Evolutionary conservation across 2,329 filamentous ascomycete species (phyloP), one percentile per base, ranked within the genome.

Genomic region (Aspergillus sp.): DNA sequence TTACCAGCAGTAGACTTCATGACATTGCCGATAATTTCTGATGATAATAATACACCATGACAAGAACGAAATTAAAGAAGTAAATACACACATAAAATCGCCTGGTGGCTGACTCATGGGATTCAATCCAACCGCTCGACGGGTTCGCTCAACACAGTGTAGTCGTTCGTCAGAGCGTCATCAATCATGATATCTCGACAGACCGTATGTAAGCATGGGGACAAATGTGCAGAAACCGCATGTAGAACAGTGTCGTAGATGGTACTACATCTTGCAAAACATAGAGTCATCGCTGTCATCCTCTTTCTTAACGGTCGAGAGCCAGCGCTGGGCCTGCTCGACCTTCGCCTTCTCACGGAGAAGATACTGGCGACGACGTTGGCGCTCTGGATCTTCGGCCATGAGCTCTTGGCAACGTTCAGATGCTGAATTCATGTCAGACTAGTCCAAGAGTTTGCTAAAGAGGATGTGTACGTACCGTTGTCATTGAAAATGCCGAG

Each of bases 341-440:
- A 75, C 56, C 40, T 72, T 73, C 4, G 65, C 62, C 1, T 65
- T 64, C 29, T 74, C 69, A 21, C 63, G 69, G 1, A 54, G 42
- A 1, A 75, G 53, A 4, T 59, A 52, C 10, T 57, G 56, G 0
- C 72, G 65, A 5, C 69, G 67, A 9, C 57, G 56, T 38, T 72
- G 68, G 5, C 70, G 64, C 9, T 69, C 69, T 0, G 63, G 63
- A 7, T 74, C 70, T 44, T 73, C 71, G 0, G 66, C 66, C 68
- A 75, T 73, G 0, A 75, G 54, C 6, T 68, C 62, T 2, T 66
- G 57, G 43, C 71, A 74, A 1, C 69, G 62, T 2, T 70, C 68
- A 1, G 61, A 53, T 2, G 66, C 71, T 74, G 52, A 11, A 21
- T 25, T 19, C n/a, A 17, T 17, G 14, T 29, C 25, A 5, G 4